phyloP scores from a whole-genome alignment of 305 asterid genomes.

The Solanum hybrid region DNA sequence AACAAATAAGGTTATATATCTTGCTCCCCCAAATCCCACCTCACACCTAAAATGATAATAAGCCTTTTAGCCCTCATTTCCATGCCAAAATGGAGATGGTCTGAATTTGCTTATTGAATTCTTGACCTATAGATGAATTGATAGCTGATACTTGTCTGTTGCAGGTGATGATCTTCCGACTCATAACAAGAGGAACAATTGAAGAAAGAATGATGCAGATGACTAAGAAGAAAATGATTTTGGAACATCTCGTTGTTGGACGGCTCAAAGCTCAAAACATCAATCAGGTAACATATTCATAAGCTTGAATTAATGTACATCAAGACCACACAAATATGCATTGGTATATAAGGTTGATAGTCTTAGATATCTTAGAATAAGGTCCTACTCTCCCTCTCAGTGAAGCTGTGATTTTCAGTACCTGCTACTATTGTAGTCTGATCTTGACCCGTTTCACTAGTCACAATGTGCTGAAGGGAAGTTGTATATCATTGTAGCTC shows the following conservation, averaged over 20 bases:
- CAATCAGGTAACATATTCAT: conserved; percentile 55
- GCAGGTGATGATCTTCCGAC: conserved; percentile 94
- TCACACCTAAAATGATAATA: neutral
- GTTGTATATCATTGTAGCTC: neutral
- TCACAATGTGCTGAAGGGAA: conserved; percentile 4
- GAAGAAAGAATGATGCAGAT: conserved; percentile 99
- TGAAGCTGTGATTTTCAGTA: neutral
- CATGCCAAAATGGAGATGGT: neutral
- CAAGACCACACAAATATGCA: neutral
- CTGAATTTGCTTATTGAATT: conserved; percentile 10
- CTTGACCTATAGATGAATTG: neutral
- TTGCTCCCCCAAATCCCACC: conserved; percentile 8
- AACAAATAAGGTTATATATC: conserved; percentile 68
- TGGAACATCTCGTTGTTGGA: conserved; percentile 96
- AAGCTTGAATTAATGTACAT: neutral
- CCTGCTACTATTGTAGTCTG: neutral
- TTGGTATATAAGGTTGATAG: neutral
- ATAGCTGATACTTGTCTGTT: neutral
- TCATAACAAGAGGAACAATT: conserved; percentile 76
- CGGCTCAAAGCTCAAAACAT: conserved; percentile 80
- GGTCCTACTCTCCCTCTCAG: neutral
- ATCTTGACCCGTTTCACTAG: neutral
- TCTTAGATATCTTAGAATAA: neutral
- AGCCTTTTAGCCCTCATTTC: conserved; percentile 3
- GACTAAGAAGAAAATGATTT: conserved; percentile 96